Conservation (phyloP, 805 yeast species). For the Candida insectorum region DNA sequence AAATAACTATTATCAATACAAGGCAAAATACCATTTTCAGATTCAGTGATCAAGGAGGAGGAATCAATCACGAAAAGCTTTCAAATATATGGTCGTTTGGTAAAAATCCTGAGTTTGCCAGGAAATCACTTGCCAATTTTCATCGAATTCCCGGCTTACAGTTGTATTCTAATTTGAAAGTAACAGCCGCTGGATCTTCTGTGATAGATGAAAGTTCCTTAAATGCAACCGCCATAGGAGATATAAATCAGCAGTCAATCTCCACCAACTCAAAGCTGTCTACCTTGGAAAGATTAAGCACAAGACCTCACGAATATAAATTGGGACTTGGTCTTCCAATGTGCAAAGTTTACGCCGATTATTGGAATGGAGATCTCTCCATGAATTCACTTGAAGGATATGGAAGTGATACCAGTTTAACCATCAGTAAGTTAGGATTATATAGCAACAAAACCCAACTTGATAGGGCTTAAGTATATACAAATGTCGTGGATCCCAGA, state of each 20-base stretch:
- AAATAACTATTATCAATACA: conserved; percentile 68
- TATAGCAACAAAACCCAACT: conserved; percentile 60
- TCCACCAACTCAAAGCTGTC: conserved; percentile 34
- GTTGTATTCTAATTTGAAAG: conserved; percentile 38
- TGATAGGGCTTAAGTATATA: conserved; percentile 56
- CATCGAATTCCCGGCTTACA: conserved; percentile 66
- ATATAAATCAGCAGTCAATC: conserved; percentile 14
- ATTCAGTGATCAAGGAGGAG: conserved; percentile 90
- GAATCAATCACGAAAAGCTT: conserved; percentile 58
- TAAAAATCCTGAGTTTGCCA: conserved; percentile 59
- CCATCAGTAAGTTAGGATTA: conserved; percentile 73
- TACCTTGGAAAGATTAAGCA: conserved; percentile 61
- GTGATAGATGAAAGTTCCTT: conserved; percentile 26
- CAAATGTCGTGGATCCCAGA: neutral
- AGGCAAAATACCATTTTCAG: conserved; percentile 68
- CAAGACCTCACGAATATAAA: conserved; percentile 70
- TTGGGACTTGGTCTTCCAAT: conserved; percentile 89
- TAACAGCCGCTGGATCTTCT: conserved; percentile 40
- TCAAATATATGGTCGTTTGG: conserved; percentile 85
- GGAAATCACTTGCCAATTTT: conserved; percentile 58
- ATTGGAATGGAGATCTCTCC: conserved; percentile 90
- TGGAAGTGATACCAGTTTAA: conserved; percentile 85
- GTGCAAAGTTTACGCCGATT: conserved; percentile 90
- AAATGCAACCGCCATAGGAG: conserved; percentile 37
- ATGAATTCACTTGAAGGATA: conserved; percentile 85